phyloP scores from a whole-genome alignment of 768 basidiomycete genomes.

The Leucosporidium scottii region DNA sequence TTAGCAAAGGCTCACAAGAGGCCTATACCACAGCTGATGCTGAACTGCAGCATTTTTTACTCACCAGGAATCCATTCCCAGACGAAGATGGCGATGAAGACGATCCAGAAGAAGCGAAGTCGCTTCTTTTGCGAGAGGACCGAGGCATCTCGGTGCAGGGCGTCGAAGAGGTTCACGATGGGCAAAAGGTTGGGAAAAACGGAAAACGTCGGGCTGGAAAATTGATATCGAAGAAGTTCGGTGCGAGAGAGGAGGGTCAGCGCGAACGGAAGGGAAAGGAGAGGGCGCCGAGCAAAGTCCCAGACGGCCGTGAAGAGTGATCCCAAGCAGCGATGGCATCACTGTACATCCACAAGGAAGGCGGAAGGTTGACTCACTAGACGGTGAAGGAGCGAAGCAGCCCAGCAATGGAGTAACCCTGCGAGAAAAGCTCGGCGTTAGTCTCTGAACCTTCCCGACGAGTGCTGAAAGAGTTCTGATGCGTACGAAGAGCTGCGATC shows the following conservation, averaged over 20 bases:
- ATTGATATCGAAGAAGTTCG: too few species aligned
- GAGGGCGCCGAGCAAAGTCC: too few species aligned
- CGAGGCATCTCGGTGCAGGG: constrained; percentile 39
- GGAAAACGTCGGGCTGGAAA: constrained; percentile 21
- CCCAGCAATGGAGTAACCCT: constrained; percentile 32
- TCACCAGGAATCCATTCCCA: constrained; percentile 25
- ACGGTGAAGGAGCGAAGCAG: constrained; percentile 36
- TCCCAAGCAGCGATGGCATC: too few species aligned
- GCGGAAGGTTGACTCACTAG: not conserved
- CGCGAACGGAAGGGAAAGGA: too few species aligned
- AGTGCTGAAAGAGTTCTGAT: too few species aligned
- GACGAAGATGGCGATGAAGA: constrained; percentile 38
- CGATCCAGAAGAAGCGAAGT: constrained; percentile 39
- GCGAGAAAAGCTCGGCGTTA: too few species aligned
- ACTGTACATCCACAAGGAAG: too few species aligned
- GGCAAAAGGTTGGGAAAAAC: constrained; percentile 34
- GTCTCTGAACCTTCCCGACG: too few species aligned
- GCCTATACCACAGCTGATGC: constrained; percentile 16
- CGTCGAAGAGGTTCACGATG: constrained; percentile 37
- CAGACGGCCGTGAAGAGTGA: too few species aligned
- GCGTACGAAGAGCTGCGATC: constrained; percentile 36
- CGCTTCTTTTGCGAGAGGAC: constrained; percentile 36
- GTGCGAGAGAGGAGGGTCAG: too few species aligned
- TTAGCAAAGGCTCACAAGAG: constrained; percentile 40
- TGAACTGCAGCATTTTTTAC: not conserved